These are phyloP conservation scores for Thielaviopsis populi DNA, from an alignment of 2,329 filamentous ascomycete species.

Conservation along the genomic window DNA sequence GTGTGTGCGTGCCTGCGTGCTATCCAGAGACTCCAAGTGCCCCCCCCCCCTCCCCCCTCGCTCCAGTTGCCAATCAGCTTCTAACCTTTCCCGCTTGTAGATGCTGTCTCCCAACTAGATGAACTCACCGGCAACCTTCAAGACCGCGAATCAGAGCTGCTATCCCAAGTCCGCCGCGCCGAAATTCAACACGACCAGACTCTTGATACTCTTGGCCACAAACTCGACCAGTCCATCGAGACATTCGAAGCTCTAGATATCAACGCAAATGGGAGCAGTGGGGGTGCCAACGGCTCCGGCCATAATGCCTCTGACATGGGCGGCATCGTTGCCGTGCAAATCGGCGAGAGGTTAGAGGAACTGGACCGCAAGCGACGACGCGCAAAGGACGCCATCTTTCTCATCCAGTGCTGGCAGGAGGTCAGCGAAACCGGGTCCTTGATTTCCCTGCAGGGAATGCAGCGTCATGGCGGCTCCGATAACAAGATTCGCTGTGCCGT, in stretches of 20 bases:
- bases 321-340: slow-evolving; percentile 73
- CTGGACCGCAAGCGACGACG: slow-evolving; percentile 80
- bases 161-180: slow-evolving; percentile 76
- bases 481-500: slow-evolving; percentile 89
- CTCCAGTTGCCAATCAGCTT: neutral
- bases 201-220: slow-evolving; percentile 69
- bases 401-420: slow-evolving; percentile 94
- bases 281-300: slow-evolving; percentile 28
- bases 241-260: slow-evolving; percentile 84
- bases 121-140: slow-evolving; percentile 70
- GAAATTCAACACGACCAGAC: slow-evolving; percentile 88
- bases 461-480: slow-evolving; percentile 69
- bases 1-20: too few species aligned
- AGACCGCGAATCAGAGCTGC: slow-evolving; percentile 76
- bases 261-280: slow-evolving; percentile 43
- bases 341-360: slow-evolving; percentile 85
- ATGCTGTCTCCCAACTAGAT: slow-evolving; percentile 52
- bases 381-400: slow-evolving; percentile 82
- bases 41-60: neutral
- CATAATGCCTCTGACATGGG: slow-evolving; percentile 11
- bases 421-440: slow-evolving; percentile 81
- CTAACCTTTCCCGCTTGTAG: slow-evolving; percentile 27
- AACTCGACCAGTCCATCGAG: slow-evolving; percentile 81
- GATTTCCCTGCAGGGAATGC: slow-evolving; percentile 73
- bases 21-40: slow-evolving; percentile 14